A percentile compares a stretch with the other conserved stretches of the same genome.
Conservation (phyloP, 176 grass and related monocot genomes). For the Miscanthus lutarioriparius region DNA sequence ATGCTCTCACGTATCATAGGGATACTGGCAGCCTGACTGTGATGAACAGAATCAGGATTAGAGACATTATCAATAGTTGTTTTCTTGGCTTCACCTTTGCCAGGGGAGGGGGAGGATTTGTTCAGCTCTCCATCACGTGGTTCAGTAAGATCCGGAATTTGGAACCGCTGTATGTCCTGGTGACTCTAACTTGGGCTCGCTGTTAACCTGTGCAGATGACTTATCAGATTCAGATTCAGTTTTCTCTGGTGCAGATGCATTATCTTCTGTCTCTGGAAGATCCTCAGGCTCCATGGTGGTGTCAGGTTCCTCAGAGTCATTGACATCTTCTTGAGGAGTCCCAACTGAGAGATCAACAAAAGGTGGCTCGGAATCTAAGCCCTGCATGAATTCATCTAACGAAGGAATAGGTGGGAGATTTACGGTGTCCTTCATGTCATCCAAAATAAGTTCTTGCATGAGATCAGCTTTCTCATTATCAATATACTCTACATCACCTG, state of each 20-base stretch:
- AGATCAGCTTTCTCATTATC: conserved; percentile 77
- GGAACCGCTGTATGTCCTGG: conserved; percentile 31
- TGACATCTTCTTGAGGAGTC: conserved; percentile 46
- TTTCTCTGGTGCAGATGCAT: conserved; percentile 37
- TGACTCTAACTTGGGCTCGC: conserved; percentile 38
- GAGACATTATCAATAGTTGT: conserved; percentile 35
- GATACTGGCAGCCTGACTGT: neutral
- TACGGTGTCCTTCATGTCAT: conserved; percentile 72
- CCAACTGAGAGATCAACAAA: conserved; percentile 73
- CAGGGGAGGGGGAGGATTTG: conserved; percentile 34
- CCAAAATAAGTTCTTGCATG: conserved; percentile 94
- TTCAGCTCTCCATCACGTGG: neutral
- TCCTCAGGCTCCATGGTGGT: conserved; percentile 38
- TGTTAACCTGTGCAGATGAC: conserved; percentile 44
- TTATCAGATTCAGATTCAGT: conserved; percentile 30
- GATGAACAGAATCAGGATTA: conserved; percentile 40
- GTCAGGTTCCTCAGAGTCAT: conserved; percentile 42
- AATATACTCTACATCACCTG: conserved; percentile 45
- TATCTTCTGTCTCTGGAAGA: conserved; percentile 39
- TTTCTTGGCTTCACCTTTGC: conserved; percentile 40
- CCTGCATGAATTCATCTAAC: conserved; percentile 95
- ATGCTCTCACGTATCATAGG: conserved; percentile 65
- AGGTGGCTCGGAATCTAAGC: conserved; percentile 89
- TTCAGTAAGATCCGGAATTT: conserved; percentile 27
- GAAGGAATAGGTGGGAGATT: conserved; percentile 80